These are phyloP conservation scores for Neonectria neomacrospora DNA, from an alignment of 2,329 filamentous ascomycete species.

Conservation along the genomic window DNA sequence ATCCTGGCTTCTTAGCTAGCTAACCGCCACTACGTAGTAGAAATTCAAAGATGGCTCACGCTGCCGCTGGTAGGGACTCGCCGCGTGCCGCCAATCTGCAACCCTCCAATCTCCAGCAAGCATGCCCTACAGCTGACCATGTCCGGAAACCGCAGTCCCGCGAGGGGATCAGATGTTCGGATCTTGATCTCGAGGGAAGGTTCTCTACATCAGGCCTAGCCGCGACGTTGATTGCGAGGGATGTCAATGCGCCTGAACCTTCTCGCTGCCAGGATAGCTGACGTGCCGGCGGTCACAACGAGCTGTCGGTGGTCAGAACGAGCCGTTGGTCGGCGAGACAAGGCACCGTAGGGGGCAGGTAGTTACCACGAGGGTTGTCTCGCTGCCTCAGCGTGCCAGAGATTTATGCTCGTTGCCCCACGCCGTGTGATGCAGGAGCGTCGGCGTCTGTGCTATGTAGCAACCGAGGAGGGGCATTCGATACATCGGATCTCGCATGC, in stretches of 20 bases:
- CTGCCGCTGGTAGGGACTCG: background rate
- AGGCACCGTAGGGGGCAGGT: constrained; percentile 4
- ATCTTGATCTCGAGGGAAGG: background rate
- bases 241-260: background rate
- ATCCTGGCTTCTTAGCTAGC: background rate
- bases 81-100: background rate
- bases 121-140: background rate
- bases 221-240: background rate
- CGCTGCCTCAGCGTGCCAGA: background rate
- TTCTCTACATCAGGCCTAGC: background rate
- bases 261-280: background rate
- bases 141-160: background rate
- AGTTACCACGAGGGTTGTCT: constrained; percentile 1
- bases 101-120: background rate
- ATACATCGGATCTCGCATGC: constrained; percentile 4
- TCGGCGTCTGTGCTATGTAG: background rate
- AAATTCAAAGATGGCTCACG: background rate
- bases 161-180: background rate
- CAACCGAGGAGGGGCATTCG: background rate
- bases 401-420: background rate
- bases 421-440: background rate
- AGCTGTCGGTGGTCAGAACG: background rate
- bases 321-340: background rate
- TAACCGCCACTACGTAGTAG: background rate
- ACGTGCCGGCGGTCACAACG: background rate